phyloP scores from a whole-genome alignment of 306 rosid species.

The Glycine latifolia region DNA sequence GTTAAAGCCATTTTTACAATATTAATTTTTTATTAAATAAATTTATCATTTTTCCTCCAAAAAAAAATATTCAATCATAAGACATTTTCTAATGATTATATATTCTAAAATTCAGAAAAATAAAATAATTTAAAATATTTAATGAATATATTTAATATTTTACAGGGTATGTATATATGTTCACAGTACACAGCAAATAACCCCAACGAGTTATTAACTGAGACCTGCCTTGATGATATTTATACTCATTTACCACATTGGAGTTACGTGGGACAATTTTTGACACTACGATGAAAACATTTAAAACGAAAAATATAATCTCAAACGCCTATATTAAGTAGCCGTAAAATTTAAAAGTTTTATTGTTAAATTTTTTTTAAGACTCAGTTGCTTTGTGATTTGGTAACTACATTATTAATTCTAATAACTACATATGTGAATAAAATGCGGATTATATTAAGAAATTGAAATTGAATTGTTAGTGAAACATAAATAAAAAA shows the following conservation, averaged over 20 bases:
- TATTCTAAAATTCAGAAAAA: too few species aligned
- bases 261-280: background rate
- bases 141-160: background rate
- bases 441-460: background rate
- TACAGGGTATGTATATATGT: background rate
- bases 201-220: background rate
- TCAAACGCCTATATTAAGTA: background rate
- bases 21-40: too few species aligned
- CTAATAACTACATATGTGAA: too few species aligned
- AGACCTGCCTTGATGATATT: background rate
- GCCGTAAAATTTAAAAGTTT: background rate
- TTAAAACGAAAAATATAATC: background rate
- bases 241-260: background rate
- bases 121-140: background rate
- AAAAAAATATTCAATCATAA: too few species aligned
- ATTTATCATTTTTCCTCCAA: too few species aligned
- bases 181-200: background rate
- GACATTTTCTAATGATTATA: too few species aligned
- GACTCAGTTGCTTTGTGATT: background rate
- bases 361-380: background rate
- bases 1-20: too few species aligned
- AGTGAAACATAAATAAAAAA: background rate
- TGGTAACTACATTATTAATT: too few species aligned
- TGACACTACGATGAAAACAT: conserved; percentile 2
- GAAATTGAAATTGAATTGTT: too few species aligned